Evolutionary conservation across 257 asterid genomes (phyloP).

Genomic region (Solanum okadae): DNA sequence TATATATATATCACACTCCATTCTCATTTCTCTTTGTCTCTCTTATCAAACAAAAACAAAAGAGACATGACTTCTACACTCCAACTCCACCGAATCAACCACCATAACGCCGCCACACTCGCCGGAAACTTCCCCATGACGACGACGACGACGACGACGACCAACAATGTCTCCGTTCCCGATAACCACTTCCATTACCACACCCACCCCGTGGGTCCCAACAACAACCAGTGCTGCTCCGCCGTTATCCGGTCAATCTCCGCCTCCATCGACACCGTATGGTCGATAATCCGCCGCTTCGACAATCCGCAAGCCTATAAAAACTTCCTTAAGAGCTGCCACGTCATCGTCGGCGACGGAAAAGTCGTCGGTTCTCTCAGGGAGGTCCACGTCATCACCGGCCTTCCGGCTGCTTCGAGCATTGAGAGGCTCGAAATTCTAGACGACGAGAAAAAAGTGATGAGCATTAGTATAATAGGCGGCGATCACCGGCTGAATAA

Average conservation of each 20-base stretch:
- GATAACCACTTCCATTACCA: slow-evolving; percentile 41
- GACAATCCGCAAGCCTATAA: slow-evolving; percentile 80
- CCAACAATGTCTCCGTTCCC: neutral
- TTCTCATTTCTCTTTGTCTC: neutral
- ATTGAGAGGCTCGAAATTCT: slow-evolving; percentile 67
- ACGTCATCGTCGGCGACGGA: slow-evolving; percentile 55
- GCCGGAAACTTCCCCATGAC: slow-evolving; percentile 7
- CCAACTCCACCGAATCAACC: slow-evolving; percentile 42
- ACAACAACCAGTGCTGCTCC: slow-evolving; percentile 56
- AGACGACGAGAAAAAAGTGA: slow-evolving; percentile 65
- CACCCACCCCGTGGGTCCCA: slow-evolving; percentile 39
- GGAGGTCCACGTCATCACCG: slow-evolving; percentile 74
- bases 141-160: neutral
- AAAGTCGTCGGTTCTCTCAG: slow-evolving; percentile 62
- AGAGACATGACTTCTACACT: slow-evolving; percentile 40
- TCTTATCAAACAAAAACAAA: neutral
- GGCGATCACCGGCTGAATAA: slow-evolving; percentile 66
- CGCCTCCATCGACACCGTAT: slow-evolving; percentile 49
- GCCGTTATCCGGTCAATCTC: slow-evolving; percentile 40
- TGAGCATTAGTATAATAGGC: slow-evolving; percentile 68
- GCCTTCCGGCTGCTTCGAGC: slow-evolving; percentile 72
- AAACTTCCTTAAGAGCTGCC: slow-evolving; percentile 64
- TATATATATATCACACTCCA: neutral
- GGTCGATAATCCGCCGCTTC: slow-evolving; percentile 77
- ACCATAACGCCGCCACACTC: slow-evolving; percentile 10